Conservation (phyloP, 805 yeast genomes). For the Maudiozyma bulderi region DNA sequence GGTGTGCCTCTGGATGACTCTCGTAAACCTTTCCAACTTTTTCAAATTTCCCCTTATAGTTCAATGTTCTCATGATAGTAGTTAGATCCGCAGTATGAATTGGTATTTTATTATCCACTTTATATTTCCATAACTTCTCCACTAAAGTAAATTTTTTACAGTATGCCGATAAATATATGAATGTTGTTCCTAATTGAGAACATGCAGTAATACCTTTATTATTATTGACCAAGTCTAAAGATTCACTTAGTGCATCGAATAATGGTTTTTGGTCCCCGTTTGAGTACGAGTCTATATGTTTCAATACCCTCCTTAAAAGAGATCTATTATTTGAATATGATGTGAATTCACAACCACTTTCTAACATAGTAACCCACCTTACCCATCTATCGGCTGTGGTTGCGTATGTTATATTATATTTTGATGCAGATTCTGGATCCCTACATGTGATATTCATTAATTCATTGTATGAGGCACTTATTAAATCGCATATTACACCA, state of each 20-base stretch:
- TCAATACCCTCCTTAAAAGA: slow-evolving; percentile 4
- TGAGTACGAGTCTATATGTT: not conserved
- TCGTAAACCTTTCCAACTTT: slow-evolving; percentile 31
- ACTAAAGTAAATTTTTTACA: slow-evolving; percentile 9
- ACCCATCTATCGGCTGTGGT: slow-evolving; percentile 17
- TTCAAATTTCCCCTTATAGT: slow-evolving; percentile 13
- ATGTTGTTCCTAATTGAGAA: slow-evolving; percentile 24
- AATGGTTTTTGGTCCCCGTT: not conserved
- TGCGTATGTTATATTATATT: not conserved
- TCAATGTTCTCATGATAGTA: slow-evolving; percentile 16
- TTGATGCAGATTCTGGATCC: not conserved
- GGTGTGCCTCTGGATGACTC: slow-evolving; percentile 33
- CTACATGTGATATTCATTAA: slow-evolving; percentile 2
- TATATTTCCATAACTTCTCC: slow-evolving; percentile 27
- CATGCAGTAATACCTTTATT: slow-evolving; percentile 15
- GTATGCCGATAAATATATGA: slow-evolving; percentile 15
- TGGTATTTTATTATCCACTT: slow-evolving; percentile 14
- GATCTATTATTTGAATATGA: slow-evolving; percentile 13
- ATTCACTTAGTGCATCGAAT: not conserved
- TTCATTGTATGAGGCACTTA: slow-evolving; percentile 11
- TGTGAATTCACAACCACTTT: slow-evolving; percentile 22
- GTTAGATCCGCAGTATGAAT: slow-evolving; percentile 17
- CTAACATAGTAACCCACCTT: slow-evolving; percentile 14
- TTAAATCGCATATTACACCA: slow-evolving; percentile 8
- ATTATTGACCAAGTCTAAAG: slow-evolving; percentile 7